Base-by-base conservation (phyloP, 768 basidiomycete species). In the Rhodotorula graminis region DNA sequence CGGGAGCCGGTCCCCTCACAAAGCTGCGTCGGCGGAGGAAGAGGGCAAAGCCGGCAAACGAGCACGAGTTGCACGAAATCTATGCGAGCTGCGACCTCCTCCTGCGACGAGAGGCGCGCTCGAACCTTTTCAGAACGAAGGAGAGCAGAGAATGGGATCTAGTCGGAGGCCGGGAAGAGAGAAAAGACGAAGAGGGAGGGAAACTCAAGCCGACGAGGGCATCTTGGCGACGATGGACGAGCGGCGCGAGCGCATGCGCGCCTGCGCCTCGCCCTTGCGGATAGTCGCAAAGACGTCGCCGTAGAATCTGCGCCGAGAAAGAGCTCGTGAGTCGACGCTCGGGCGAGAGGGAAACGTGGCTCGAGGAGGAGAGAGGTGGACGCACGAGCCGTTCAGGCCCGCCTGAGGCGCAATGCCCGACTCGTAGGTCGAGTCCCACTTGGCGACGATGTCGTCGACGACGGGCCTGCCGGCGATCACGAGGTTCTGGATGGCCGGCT, bases 401-500 rank as follows among this genome's bases (percentile, higher is more conserved):
- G 63, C 56, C 52, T 76, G 79, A 18, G 83, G 78, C 33, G 68
- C 61, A 33, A 84, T 75, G n/a, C 83, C 83, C 16, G 27, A 56
- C 31, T 61, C 74, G 79, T 81, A 83, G 52, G 61, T 76, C 14
- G 64, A 63, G 19, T 81, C 72, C 83, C 83, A 84, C 59, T 80
- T 77, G 40, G 64, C 62, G 65, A 84, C 23, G 61, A 84, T 82
- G 50, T 73, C 81, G 70, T 80, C 67, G 29, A 84, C 79, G 56
- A 84, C 78, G 57, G 82, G 80, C 55, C 80, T 74, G n/a, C 82
- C 83, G n/a, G 80, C 83, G 37, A 81, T 73, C 60, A 79, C 72
- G 66, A 84, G 79, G 77, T 84, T 84, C 67, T 70, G 67, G 59
- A 83, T 69, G 15, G 84, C 74, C 5, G 81, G 74, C 16, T 46